Evolutionary conservation across 2,329 filamentous ascomycete genomes (phyloP).

Genomic region (Daldinia sp.): DNA sequence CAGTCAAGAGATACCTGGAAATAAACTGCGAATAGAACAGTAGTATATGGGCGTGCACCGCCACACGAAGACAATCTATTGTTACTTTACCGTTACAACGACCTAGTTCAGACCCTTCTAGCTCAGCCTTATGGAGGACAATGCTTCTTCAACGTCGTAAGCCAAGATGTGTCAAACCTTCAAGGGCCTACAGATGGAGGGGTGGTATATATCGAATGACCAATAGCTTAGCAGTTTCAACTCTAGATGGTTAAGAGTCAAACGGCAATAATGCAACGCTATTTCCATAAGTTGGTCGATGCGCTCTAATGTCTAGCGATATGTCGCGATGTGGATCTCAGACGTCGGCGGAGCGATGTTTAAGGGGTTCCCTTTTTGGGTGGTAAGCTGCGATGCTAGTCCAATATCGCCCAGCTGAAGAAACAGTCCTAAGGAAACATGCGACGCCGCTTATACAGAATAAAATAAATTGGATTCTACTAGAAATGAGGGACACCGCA

Average conservation of each 20-base stretch:
- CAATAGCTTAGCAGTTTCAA: not conserved
- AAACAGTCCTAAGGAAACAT: not conserved
- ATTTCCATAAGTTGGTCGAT: not conserved
- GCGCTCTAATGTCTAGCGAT: not conserved
- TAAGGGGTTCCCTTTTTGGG: conserved; percentile 20
- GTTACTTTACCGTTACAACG: not conserved
- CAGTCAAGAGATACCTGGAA: not conserved
- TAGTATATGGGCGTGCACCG: not conserved
- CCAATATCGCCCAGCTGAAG: conserved; percentile 6
- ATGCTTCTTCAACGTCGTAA: not conserved
- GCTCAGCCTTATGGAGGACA: not conserved
- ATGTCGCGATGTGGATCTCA: not conserved
- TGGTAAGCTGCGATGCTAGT: conserved; percentile 24
- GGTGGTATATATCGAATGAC: not conserved
- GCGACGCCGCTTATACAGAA: not conserved
- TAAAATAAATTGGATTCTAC: not conserved
- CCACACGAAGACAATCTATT: not conserved
- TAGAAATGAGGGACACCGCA: not conserved
- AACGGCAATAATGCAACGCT: not conserved
- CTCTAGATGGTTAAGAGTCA: not conserved
- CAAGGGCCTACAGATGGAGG: not conserved
- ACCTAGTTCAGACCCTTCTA: not conserved
- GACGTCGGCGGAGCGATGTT: conserved; percentile 2
- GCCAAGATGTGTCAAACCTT: not conserved
- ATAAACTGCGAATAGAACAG: not conserved